These are phyloP conservation scores for Russula brevipes DNA, from an alignment of 768 basidiomycete species.

Conservation along the genomic window DNA sequence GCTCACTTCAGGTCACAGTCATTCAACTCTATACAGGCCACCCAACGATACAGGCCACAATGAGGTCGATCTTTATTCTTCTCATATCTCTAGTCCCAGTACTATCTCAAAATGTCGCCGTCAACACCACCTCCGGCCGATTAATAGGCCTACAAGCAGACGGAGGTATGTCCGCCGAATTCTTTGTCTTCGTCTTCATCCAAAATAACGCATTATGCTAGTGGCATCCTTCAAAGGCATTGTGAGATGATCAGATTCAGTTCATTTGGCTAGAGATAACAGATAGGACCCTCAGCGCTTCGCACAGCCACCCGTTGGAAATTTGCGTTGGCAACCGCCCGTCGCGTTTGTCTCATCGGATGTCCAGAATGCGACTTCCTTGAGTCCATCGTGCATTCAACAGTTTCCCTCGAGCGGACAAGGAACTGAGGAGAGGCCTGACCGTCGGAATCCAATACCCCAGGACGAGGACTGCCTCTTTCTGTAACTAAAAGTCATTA, in stretches of 20 bases:
- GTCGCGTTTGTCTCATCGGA: slow-evolving; percentile 1
- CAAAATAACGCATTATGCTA: neutral
- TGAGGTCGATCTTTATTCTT: neutral
- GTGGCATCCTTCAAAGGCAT: slow-evolving; percentile 19
- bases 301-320: slow-evolving; percentile 1
- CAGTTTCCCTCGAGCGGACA: neutral
- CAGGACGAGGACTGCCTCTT: slow-evolving; percentile 11
- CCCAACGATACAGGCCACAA: too few species aligned
- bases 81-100: neutral
- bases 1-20: too few species aligned
- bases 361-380: neutral
- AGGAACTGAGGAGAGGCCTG: neutral
- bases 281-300: slow-evolving; percentile 1
- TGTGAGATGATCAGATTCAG: neutral
- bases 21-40: too few species aligned
- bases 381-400: slow-evolving; percentile 13
- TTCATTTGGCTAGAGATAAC: too few species aligned
- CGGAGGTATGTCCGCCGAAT: neutral
- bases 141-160: neutral
- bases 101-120: neutral
- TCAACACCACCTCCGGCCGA: slow-evolving; percentile 10
- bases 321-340: slow-evolving; percentile 11
- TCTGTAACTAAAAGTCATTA: neutral
- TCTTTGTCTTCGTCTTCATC: neutral
- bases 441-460: neutral